phyloP scores from a whole-genome alignment of 805 yeast genomes.

The Schwanniomyces sp. region DNA sequence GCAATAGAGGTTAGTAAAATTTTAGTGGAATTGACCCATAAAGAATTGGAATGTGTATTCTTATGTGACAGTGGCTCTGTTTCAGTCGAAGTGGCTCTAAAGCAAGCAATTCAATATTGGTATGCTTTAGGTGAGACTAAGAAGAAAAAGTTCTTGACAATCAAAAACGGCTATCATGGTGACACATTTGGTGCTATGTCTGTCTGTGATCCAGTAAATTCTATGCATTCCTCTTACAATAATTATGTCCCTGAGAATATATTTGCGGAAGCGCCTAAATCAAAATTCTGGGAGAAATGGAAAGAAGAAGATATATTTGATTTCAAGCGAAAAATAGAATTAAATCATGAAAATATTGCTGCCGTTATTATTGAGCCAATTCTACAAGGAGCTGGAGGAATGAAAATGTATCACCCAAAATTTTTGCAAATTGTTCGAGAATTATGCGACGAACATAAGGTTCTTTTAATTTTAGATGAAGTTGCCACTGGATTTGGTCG shows the following conservation, averaged over 20 bases:
- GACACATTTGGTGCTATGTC: conserved; percentile 41
- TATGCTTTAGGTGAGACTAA: conserved; percentile 21
- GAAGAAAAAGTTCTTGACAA: conserved; percentile 29
- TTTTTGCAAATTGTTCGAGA: conserved; percentile 43
- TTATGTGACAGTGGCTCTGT: conserved; percentile 20
- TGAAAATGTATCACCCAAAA: conserved; percentile 77
- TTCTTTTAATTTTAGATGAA: conserved; percentile 52
- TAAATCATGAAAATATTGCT: conserved; percentile 63
- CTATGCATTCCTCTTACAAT: conserved; percentile 31
- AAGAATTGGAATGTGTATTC: conserved; percentile 9
- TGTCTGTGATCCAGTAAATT: conserved; percentile 29
- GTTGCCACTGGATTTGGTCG: conserved; percentile 61
- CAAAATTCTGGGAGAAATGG: conserved; percentile 12
- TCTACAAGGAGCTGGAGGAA: conserved; percentile 98
- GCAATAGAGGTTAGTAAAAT: conserved; percentile 25
- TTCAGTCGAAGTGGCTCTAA: conserved; percentile 37
- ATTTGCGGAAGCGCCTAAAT: conserved; percentile 23
- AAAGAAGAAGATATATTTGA: conserved; percentile 6
- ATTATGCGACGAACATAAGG: conserved; percentile 52
- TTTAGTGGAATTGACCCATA: conserved; percentile 29
- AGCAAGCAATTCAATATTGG: conserved; percentile 32
- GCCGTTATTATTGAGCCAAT: conserved; percentile 93
- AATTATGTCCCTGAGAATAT: conserved; percentile 21
- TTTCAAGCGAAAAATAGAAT: neutral
- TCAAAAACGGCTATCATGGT: conserved; percentile 37